Evolutionary conservation across 257 asterid genomes (phyloP).

Genomic region (Nicotiana benthamiana): DNA sequence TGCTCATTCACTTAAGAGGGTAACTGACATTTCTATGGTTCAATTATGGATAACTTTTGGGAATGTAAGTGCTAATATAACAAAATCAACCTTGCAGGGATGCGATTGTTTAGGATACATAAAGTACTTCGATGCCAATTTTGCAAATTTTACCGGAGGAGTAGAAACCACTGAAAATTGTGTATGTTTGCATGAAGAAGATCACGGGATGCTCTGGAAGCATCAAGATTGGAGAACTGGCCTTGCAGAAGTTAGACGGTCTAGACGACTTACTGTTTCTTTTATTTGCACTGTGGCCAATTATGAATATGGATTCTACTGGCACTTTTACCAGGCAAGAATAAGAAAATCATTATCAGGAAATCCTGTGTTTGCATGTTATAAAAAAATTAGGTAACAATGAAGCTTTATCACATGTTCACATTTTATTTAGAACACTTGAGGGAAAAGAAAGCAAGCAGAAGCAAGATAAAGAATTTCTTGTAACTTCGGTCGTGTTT

Average conservation of each 20-base stretch:
- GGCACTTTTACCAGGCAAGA: conserved; percentile 97
- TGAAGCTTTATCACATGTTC: neutral
- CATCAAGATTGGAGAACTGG: conserved; percentile 99
- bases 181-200: conserved; percentile 97
- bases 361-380: neutral
- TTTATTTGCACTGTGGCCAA: conserved; percentile 94
- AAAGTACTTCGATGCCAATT: conserved; percentile 87
- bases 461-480: neutral
- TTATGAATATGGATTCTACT: conserved; percentile 91
- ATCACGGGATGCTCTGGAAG: conserved; percentile 94
- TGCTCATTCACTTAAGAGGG: conserved; percentile 98
- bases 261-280: conserved; percentile 93
- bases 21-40: neutral
- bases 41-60: neutral
- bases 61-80: conserved; percentile 9
- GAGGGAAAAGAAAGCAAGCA: neutral
- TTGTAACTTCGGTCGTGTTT: neutral
- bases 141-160: conserved; percentile 89
- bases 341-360: neutral
- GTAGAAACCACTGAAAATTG: conserved; percentile 91
- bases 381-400: neutral
- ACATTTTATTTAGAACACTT: neutral
- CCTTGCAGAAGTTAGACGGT: conserved; percentile 84
- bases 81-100: conserved; percentile 46
- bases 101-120: conserved; percentile 91